Conservation (phyloP, 2,329 filamentous ascomycete genomes). For the Gnomoniopsis smithogilvyi region DNA sequence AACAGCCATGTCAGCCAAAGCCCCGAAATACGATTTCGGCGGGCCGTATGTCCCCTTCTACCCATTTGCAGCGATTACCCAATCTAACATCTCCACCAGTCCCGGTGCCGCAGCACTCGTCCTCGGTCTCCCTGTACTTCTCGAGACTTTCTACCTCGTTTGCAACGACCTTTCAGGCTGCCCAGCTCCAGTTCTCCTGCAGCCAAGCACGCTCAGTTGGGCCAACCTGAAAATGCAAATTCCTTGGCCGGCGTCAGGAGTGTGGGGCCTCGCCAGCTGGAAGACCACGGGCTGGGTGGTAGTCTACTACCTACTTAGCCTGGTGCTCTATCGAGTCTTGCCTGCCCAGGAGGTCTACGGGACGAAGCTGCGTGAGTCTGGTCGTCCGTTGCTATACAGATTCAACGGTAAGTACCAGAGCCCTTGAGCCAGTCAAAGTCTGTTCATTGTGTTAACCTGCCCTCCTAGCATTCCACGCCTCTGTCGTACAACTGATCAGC, state of each 20-base stretch:
- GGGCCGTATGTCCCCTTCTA: constrained; percentile 15
- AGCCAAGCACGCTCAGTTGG: constrained; percentile 39
- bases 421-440: no score
- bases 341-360: constrained; percentile 70
- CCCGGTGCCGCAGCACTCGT: constrained; percentile 19
- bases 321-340: constrained; percentile 70
- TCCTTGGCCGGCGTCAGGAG: constrained; percentile 59
- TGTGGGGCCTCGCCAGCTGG: constrained; percentile 64
- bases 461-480: constrained; percentile 64
- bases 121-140: constrained; percentile 18
- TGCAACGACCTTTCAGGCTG: constrained; percentile 53
- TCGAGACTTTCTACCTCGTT: constrained; percentile 32
- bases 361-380: constrained; percentile 57
- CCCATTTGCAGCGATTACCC: neutral
- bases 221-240: constrained; percentile 43
- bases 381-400: constrained; percentile 72
- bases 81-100: neutral
- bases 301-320: constrained; percentile 70
- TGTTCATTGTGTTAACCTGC: neutral
- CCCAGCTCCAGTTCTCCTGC: constrained; percentile 46
- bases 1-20: constrained; percentile 3
- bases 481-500: constrained; percentile 63
- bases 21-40: constrained; percentile 18
- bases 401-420: constrained; percentile 57
- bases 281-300: constrained; percentile 62